Base-by-base conservation (phyloP, 2,329 filamentous ascomycete genomes). In the Aspergillus chevalieri region DNA sequence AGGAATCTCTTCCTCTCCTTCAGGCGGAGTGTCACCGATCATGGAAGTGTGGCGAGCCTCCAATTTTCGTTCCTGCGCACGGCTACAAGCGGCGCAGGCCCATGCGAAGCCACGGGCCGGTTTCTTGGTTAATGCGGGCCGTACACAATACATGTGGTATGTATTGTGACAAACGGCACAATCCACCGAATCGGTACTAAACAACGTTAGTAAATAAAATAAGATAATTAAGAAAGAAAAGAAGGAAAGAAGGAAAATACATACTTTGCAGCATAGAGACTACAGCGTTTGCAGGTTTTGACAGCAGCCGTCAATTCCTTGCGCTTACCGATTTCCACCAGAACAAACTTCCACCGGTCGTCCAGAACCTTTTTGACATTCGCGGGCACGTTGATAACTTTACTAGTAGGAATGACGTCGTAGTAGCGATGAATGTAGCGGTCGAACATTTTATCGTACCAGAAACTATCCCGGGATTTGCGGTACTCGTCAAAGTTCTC, bases 61-160 rank as follows among this genome's bases (percentile, higher is more conserved):
- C 24, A 96, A 76, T 68, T 88, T 94, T 59, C 88, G 84, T 70
- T 97, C 93, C 66, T 95, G 91, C n/a, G 89, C 91, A 62, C 92
- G 85, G 69, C 90, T 96, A 71, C 93, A 98, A 51, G 92, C 87
- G 48, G 89, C 93, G 69, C 93, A 98, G 26, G 93, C 92, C 93
- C 93, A 98, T 4, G 90, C 93, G 72, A 98, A 98, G 36, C 93
- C 93, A 69, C 93, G 86, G 43, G 92, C 95, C 17, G 93, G 93
- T 71, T 98, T 98, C 71, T 96, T 98, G 47, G 90, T 79, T 54
- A 98, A 72, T 34, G 91, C 89, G 38, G 93, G 93, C 53, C 87
- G 86, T 49, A 98, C 93, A 69, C 93, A 98, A 63, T 91, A 89
- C 92, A 98, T 97, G 74, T 98, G 93, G 72, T 96, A 98, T 12